Percentiles rank a stretch among this genome's conserved stretches.
Conservation (phyloP, 108 stramenopile genomes). For the Cyclotella cryptica region DNA sequence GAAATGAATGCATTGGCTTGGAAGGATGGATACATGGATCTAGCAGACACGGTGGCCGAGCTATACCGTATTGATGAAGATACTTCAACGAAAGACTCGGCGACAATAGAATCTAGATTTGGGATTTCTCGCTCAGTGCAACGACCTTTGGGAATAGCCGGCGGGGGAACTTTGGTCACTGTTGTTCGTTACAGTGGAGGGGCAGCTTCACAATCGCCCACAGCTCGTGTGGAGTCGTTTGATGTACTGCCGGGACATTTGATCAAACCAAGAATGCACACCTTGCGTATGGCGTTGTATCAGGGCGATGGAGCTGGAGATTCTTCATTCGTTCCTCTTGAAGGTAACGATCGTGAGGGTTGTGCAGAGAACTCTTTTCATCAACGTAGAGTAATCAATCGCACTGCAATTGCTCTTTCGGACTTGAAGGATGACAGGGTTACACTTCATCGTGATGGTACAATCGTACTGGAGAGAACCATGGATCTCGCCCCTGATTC, state of each 20-base stretch:
- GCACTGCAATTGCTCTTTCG: conserved; percentile 18
- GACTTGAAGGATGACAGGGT: conserved; percentile 35
- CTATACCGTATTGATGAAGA: conserved; percentile 7
- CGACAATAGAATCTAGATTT: conserved; percentile 11
- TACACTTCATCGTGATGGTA: conserved; percentile 41
- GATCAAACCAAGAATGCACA: conserved; percentile 46
- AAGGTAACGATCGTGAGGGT: conserved; percentile 3
- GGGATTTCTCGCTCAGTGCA: conserved; percentile 50
- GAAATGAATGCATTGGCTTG: conserved; percentile 30
- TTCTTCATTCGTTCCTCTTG: conserved; percentile 31
- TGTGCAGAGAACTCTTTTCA: conserved; percentile 3
- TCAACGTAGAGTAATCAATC: conserved; percentile 6
- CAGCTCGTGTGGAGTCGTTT: conserved; percentile 36
- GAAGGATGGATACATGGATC: conserved; percentile 44
- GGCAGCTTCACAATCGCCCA: neutral
- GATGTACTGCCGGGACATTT: conserved; percentile 50
- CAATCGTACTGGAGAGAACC: conserved; percentile 38
- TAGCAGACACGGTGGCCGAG: conserved; percentile 31
- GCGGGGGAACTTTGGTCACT: conserved; percentile 36
- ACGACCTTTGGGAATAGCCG: conserved; percentile 38
- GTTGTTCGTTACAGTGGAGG: conserved; percentile 37
- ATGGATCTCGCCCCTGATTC: conserved; percentile 44
- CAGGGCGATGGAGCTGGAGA: conserved; percentile 46
- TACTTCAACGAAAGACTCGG: neutral
- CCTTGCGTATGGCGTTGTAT: conserved; percentile 44